Evolutionary conservation across 345 rosid species (phyloP).

Genomic region (Camelina sativa): DNA sequence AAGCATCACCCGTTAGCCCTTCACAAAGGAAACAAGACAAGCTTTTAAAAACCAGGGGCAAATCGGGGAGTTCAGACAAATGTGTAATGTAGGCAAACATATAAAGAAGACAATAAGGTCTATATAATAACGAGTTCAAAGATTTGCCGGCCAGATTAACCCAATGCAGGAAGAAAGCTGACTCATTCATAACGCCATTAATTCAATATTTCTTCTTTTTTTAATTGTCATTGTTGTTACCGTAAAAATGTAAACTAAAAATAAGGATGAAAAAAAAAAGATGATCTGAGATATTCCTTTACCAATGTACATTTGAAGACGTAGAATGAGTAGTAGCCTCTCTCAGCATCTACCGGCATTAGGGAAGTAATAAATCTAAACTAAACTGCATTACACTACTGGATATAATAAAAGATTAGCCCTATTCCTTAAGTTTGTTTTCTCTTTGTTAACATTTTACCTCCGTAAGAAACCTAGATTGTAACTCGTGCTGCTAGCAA

Average conservation of each 20-base stretch:
- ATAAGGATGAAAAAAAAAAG: neutral
- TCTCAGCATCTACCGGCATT: constrained; percentile 22
- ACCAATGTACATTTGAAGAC: constrained; percentile 26
- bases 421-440: constrained; percentile 4
- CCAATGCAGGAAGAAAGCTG: constrained; percentile 29
- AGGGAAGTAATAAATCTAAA: constrained; percentile 32
- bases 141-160: constrained; percentile 43
- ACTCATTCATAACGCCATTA: constrained; percentile 13
- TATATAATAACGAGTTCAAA: constrained; percentile 33
- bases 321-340: constrained; percentile 5
- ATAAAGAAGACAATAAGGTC: constrained; percentile 33
- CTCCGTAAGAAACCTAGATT: constrained; percentile 23
- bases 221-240: neutral
- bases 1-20: constrained; percentile 35
- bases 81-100: constrained; percentile 32
- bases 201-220: constrained; percentile 3
- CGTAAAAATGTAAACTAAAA: neutral
- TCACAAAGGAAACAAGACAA: constrained; percentile 29
- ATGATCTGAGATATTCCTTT: constrained; percentile 9
- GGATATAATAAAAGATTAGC: constrained; percentile 3
- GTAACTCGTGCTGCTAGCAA: constrained; percentile 23
- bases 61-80: constrained; percentile 10
- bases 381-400: constrained; percentile 23
- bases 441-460: constrained; percentile 11
- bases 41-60: constrained; percentile 31